Conservation (phyloP, 805 yeast genomes). For the Saccharomycopsis capsularis region DNA sequence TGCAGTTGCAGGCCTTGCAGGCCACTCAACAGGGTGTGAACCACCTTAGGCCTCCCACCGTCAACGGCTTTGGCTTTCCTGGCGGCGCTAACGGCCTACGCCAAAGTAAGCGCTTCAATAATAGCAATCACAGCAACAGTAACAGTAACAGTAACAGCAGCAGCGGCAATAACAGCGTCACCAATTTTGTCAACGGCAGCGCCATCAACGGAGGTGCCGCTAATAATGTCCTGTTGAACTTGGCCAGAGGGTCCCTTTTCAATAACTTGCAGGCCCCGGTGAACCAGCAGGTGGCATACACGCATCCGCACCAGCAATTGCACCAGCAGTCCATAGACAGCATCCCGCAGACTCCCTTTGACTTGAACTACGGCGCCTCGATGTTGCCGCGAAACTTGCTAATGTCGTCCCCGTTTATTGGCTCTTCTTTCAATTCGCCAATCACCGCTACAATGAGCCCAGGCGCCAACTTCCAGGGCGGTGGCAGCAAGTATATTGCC, state of each 20-base stretch:
- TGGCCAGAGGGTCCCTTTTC: not conserved
- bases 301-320: not conserved
- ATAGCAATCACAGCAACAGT: not conserved
- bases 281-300: conserved; percentile 13
- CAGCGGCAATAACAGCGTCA: not conserved
- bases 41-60: conserved; percentile 1
- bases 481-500: conserved; percentile 12
- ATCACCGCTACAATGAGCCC: conserved; percentile 18
- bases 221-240: not conserved
- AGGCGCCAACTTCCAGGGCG: conserved; percentile 3
- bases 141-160: not conserved
- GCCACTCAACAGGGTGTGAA: not conserved
- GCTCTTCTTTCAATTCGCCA: conserved; percentile 18
- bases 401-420: conserved; percentile 48
- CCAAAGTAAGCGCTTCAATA: not conserved
- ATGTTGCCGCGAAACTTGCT: conserved; percentile 58
- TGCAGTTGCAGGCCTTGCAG: not conserved
- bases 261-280: conserved; percentile 12
- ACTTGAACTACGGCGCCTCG: conserved; percentile 50
- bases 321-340: conserved; percentile 4
- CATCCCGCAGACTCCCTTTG: conserved; percentile 49
- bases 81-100: not conserved
- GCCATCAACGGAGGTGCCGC: not conserved
- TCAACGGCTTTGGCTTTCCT: conserved; percentile 3
- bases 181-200: not conserved